Base-by-base conservation (phyloP, 2,329 filamentous ascomycete genomes). In the Pyricularia sp. region DNA sequence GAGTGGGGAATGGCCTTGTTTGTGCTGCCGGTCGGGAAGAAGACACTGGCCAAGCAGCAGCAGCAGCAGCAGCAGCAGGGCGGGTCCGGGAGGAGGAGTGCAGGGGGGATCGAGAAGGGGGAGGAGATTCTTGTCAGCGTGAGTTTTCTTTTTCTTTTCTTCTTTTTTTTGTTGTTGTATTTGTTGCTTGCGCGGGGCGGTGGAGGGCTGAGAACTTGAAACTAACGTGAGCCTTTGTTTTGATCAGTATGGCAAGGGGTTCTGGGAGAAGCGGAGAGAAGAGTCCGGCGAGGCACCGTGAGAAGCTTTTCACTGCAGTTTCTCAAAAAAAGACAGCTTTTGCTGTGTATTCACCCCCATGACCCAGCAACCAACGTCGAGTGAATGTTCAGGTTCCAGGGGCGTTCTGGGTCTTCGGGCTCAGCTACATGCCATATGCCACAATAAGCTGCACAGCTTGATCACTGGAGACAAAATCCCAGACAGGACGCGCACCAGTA, bases 51-150 rank as follows among this genome's bases (percentile, higher is more conserved):
- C 23, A 72, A 36, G 68, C 25, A 74, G 72, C 30, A 70, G 73
- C 30, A 70, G 73, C 28, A 36, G 33, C 33, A 36, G 33, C 33
- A 36, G 33, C 33, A 36, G 11, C 33, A 70, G 73, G 20, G 28
- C 2, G n/a, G 11, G 67, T 25, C 30, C 6, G 30, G 33, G 20
- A 63, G 33, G 12, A 28, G 33, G 12, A 14, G 30, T 4, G 69
- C 31, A 42, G 36, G 70, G 71, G 72, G 69, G 78, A 83, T 89
- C 31, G 81, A 75, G 66, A 88, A 85, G 77, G 87, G 88, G 1
- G 83, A 88, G 70, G 88, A 90, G 80, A 85, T 90, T 68, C 74
- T 90, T 67, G 85, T 90, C 14, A 89, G 86, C 72, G 42, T 50
- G 20, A 20, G 42, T 50, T 50, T 9, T 7, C n/a, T 50, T n/a